phyloP scores from a whole-genome alignment of 1,284 basidiomycete genomes.

The Cystobasidiaceae sp. region DNA sequence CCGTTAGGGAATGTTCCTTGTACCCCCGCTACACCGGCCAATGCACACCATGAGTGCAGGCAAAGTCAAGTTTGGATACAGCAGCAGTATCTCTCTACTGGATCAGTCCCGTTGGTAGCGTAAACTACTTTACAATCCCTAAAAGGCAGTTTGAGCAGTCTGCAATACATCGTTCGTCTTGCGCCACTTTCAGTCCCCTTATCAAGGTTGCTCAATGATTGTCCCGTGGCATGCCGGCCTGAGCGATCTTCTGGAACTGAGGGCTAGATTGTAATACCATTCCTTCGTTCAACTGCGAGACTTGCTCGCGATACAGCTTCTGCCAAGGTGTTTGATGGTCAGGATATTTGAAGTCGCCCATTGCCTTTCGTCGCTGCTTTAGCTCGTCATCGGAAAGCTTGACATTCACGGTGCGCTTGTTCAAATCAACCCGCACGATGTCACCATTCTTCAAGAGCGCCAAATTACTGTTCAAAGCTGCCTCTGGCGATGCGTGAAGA shows the following conservation, averaged over 20 bases:
- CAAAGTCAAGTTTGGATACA: too few relatives aligned
- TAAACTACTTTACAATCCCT: too few relatives aligned
- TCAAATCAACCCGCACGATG: slow-evolving; percentile 46
- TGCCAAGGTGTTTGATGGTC: slow-evolving; percentile 48
- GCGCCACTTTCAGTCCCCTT: too few relatives aligned
- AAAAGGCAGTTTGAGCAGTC: too few relatives aligned
- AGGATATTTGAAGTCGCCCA: slow-evolving; percentile 37
- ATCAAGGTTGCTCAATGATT: slow-evolving; percentile 44
- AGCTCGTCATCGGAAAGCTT: slow-evolving; percentile 43
- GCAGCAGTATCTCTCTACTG: too few relatives aligned
- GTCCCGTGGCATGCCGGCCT: slow-evolving; percentile 44
- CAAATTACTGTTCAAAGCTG: slow-evolving; percentile 46
- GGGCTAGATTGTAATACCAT: slow-evolving; percentile 47
- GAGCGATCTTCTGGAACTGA: slow-evolving; percentile 48
- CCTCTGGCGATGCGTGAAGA: slow-evolving; percentile 48
- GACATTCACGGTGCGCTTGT: slow-evolving; percentile 45
- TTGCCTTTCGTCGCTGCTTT: slow-evolving; percentile 40
- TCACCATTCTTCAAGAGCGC: slow-evolving; percentile 48
- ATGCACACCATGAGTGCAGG: slow-evolving; percentile 19
- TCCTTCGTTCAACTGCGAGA: slow-evolving; percentile 46
- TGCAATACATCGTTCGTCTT: too few relatives aligned
- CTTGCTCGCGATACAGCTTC: slow-evolving; percentile 46
- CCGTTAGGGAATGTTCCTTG: slow-evolving; percentile 65
- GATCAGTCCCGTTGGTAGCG: too few relatives aligned
- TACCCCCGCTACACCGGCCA: slow-evolving; percentile 31